Evolutionary conservation across 1,284 basidiomycete genomes (phyloP).

Genomic region (Agaricales sp.): DNA sequence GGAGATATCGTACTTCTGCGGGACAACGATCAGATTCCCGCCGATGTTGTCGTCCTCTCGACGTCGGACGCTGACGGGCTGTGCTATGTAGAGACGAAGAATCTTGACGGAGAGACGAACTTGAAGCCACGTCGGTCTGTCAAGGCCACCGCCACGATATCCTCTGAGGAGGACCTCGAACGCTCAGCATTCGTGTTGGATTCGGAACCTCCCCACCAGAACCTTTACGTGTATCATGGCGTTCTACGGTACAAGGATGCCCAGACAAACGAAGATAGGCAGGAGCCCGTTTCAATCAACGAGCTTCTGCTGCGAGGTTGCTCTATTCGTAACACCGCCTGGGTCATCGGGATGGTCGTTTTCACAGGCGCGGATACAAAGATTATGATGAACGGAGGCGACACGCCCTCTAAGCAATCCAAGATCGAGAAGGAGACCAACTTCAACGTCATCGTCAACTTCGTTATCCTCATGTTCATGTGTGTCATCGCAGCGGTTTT

Average conservation of each 20-base stretch:
- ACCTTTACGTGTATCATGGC: slow-evolving; percentile 87
- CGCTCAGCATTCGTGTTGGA: slow-evolving; percentile 82
- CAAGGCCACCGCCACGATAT: slow-evolving; percentile 66
- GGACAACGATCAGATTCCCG: slow-evolving; percentile 94
- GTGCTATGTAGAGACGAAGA: slow-evolving; percentile 92
- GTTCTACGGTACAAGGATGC: slow-evolving; percentile 68
- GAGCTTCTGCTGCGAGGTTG: slow-evolving; percentile 91
- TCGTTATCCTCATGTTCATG: slow-evolving; percentile 70
- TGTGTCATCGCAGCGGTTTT: slow-evolving; percentile 68
- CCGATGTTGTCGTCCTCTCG: slow-evolving; percentile 86
- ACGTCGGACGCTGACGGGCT: slow-evolving; percentile 79
- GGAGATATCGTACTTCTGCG: slow-evolving; percentile 89
- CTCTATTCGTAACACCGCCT: slow-evolving; percentile 85
- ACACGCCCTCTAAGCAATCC: slow-evolving; percentile 85
- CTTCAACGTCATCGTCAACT: slow-evolving; percentile 96
- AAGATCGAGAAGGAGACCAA: slow-evolving; percentile 99
- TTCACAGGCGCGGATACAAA: slow-evolving; percentile 96
- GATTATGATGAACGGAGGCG: slow-evolving; percentile 95
- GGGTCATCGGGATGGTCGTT: slow-evolving; percentile 90
- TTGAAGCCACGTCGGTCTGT: slow-evolving; percentile 80
- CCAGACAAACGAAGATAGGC: slow-evolving; percentile 37
- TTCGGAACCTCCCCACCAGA: slow-evolving; percentile 89
- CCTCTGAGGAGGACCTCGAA: slow-evolving; percentile 88
- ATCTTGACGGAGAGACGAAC: slow-evolving; percentile 96
- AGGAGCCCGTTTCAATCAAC: slow-evolving; percentile 78